These are phyloP conservation scores for Polychaeton citri DNA, from an alignment of 2,329 filamentous ascomycete genomes.

Conservation along the genomic window DNA sequence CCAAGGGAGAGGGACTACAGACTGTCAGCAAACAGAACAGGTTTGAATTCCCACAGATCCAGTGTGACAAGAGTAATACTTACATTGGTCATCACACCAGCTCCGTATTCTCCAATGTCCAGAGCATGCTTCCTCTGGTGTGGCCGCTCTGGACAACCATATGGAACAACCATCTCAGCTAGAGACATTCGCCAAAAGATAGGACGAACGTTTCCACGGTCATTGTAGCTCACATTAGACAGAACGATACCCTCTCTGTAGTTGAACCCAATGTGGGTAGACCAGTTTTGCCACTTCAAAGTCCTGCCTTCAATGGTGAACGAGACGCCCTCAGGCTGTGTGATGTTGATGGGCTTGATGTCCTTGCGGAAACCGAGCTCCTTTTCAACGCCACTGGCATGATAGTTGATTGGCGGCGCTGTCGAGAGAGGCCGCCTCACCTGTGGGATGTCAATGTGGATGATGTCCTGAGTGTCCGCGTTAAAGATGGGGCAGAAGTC, in stretches of 20 bases:
- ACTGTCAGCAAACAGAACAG: too few species aligned
- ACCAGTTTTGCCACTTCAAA: conserved; percentile 88
- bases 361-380: conserved; percentile 64
- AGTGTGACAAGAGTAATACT: background rate
- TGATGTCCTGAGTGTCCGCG: conserved; percentile 60
- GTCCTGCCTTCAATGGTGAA: conserved; percentile 64
- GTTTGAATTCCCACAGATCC: too few species aligned
- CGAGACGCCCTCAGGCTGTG: conserved; percentile 77
- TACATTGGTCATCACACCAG: conserved; percentile 66
- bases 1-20: conserved; percentile 52
- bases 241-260: conserved; percentile 84
- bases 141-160: conserved; percentile 66
- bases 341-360: conserved; percentile 77
- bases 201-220: conserved; percentile 61
- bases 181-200: conserved; percentile 83
- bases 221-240: conserved; percentile 80
- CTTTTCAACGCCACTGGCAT: conserved; percentile 56
- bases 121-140: conserved; percentile 70
- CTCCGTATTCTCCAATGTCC: conserved; percentile 66
- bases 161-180: conserved; percentile 89
- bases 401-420: conserved; percentile 65
- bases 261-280: conserved; percentile 86
- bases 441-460: conserved; percentile 72
- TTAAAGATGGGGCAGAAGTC: conserved; percentile 94
- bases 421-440: conserved; percentile 63